phyloP scores from a whole-genome alignment of 148 eudicot species.

The Linanthus parryae region DNA sequence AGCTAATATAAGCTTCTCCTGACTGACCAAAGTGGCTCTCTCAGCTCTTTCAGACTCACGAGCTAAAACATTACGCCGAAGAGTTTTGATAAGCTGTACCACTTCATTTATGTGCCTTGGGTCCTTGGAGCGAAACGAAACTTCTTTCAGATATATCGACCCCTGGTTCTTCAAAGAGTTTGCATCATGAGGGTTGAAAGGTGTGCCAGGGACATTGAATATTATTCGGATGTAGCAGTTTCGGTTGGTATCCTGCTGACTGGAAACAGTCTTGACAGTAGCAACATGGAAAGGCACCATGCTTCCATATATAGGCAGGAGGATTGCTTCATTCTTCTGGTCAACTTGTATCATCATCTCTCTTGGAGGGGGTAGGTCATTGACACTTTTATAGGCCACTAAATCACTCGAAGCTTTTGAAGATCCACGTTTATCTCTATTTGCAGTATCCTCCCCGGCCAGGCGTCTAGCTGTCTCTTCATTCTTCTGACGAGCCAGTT shows the following conservation, averaged over 20 bases:
- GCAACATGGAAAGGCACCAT: constrained; percentile 92
- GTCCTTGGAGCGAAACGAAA: constrained; percentile 87
- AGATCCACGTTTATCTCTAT: constrained; percentile 42
- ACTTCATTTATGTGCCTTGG: constrained; percentile 82
- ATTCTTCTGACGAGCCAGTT: constrained; percentile 91
- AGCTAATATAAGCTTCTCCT: constrained; percentile 71
- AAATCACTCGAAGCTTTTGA: constrained; percentile 52
- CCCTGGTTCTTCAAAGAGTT: constrained; percentile 61
- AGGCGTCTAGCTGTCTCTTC: constrained; percentile 94
- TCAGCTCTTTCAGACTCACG: constrained; percentile 96
- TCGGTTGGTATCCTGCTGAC: constrained; percentile 86
- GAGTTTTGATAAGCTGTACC: constrained; percentile 73
- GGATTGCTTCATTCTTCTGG: constrained; percentile 75
- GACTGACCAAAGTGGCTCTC: constrained; percentile 85
- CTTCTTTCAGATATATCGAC: constrained; percentile 72
- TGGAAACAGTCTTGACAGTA: constrained; percentile 78
- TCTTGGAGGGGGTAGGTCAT: constrained; percentile 74
- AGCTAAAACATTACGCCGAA: constrained; percentile 60
- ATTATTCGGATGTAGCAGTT: constrained; percentile 71
- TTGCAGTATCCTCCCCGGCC: constrained; percentile 60
- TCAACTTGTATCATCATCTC: constrained; percentile 95
- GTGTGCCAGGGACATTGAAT: constrained; percentile 78
- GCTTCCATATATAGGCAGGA: constrained; percentile 76
- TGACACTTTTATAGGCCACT: constrained; percentile 77
- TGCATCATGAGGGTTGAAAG: constrained; percentile 68